Conservation (phyloP, 257 asterid species). For the Scutellaria galericulata region DNA sequence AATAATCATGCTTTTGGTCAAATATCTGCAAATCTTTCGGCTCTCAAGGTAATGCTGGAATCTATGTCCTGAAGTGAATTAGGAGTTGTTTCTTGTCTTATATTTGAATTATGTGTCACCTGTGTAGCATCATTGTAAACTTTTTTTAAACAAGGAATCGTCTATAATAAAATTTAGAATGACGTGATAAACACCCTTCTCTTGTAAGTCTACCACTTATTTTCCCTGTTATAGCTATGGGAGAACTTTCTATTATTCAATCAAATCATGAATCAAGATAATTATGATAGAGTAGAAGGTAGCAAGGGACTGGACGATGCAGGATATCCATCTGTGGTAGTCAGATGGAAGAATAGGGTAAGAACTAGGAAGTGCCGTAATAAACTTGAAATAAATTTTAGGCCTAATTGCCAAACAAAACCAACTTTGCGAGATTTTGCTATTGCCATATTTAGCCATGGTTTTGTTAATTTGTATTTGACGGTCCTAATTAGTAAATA, state of each 20-base stretch:
- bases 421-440: too few species aligned
- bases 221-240: background rate
- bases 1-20: conserved; percentile 68
- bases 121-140: conserved; percentile 7
- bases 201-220: background rate
- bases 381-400: conserved; percentile 8
- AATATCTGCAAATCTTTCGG: conserved; percentile 73
- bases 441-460: too few species aligned
- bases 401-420: too few species aligned
- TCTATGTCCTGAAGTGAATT: conserved; percentile 5
- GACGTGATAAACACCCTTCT: background rate
- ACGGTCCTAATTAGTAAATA: too few species aligned
- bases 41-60: conserved; percentile 63
- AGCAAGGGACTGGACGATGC: conserved; percentile 7
- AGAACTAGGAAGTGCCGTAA: background rate
- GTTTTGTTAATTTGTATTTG: too few species aligned
- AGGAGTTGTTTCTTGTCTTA: conserved; percentile 19
- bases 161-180: conserved; percentile 19
- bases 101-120: conserved; percentile 18
- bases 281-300: conserved; percentile 15
- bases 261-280: conserved; percentile 4
- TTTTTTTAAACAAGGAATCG: conserved; percentile 18
- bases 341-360: conserved; percentile 3
- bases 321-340: background rate
- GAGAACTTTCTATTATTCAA: background rate